Conservation (phyloP, 2,329 filamentous ascomycete species). For the Claviceps pusilla region DNA sequence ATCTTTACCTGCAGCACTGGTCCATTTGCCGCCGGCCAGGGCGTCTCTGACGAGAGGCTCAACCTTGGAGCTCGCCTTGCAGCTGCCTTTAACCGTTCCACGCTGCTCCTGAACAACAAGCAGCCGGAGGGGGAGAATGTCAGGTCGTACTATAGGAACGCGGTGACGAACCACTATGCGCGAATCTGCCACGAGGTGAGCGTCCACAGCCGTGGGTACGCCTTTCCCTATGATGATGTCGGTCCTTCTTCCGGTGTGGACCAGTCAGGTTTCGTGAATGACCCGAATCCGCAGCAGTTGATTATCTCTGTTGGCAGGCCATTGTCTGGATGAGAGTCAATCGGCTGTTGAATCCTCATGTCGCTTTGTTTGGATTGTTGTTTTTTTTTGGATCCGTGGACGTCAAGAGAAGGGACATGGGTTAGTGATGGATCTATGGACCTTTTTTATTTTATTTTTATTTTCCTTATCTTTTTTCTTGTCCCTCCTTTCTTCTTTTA, state of each 20-base stretch:
- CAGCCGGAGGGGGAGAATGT: slow-evolving; percentile 38
- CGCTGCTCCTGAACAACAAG: slow-evolving; percentile 37
- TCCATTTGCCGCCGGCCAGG: slow-evolving; percentile 34
- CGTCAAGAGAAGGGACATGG: too few species aligned
- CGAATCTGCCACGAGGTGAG: slow-evolving; percentile 48
- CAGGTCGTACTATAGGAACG: slow-evolving; percentile 35
- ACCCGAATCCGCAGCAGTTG: slow-evolving; percentile 37
- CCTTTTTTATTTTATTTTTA: too few species aligned
- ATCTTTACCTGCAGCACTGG: slow-evolving; percentile 41
- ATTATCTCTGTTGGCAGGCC: slow-evolving; percentile 40
- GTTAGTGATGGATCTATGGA: too few species aligned
- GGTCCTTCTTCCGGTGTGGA: slow-evolving; percentile 36
- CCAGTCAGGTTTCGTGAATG: slow-evolving; percentile 48
- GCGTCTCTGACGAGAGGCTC: slow-evolving; percentile 31
- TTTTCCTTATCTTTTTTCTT: too few species aligned
- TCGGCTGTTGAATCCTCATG: not conserved
- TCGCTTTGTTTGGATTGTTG: not conserved
- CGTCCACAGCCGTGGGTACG: slow-evolving; percentile 47
- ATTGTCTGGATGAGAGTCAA: slow-evolving; percentile 5
- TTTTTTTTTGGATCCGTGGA: not conserved
- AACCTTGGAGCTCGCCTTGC: slow-evolving; percentile 59
- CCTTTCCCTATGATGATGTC: slow-evolving; percentile 60
- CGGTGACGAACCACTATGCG: slow-evolving; percentile 51
- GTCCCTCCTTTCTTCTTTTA: too few species aligned
- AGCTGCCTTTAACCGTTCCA: slow-evolving; percentile 62